Evolutionary conservation across 306 rosid genomes (phyloP).

Genomic region (Cucumis sativus): Cucumber_9930_V3 NC_026658.2:1494001-1494500

Average conservation of each 20-base stretch:
- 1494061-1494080: conserved; percentile 17
- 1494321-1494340: not conserved
- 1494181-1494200: too few relatives aligned
- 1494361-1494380: not conserved
- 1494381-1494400: not conserved
- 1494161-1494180: conserved; percentile 7
- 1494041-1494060: not conserved
- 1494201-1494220: not conserved
- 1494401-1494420: not conserved
- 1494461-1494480: not conserved
- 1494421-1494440: not conserved
- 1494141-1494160: conserved; percentile 28
- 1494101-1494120: not conserved
- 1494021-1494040: not conserved
- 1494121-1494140: conserved; percentile 25
- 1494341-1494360: not conserved
- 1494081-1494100: conserved; percentile 35
- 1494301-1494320: conserved; percentile 27
- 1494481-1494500: not conserved
- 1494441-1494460: not conserved
- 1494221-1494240: not conserved
- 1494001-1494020: not conserved
- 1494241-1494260: not conserved
- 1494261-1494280: conserved; percentile 17
- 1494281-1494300: conserved; percentile 29